These are phyloP conservation scores for Colletotrichum simmondsii DNA, from an alignment of 2,329 filamentous ascomycete genomes.

Conservation along the genomic window DNA sequence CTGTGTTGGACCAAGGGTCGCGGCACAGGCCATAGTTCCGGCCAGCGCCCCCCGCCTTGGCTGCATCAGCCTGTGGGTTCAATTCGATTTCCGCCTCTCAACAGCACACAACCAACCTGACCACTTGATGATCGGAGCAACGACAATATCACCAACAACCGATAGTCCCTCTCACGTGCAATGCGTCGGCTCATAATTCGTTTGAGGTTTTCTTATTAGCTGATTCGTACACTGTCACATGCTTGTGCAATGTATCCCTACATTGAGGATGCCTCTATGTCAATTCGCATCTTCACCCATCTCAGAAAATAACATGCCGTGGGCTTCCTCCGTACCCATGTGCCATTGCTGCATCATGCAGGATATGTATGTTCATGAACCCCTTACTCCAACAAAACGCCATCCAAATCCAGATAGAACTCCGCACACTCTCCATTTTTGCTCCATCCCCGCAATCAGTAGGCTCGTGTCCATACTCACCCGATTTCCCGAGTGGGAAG, in stretches of 20 bases:
- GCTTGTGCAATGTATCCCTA: not conserved
- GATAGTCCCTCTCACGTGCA: too few relatives aligned
- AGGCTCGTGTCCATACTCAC: not conserved
- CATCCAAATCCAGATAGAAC: constrained; percentile 4
- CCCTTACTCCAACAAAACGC: constrained; percentile 11
- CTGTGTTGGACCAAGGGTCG: not conserved
- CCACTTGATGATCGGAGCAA: not conserved
- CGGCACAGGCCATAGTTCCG: not conserved
- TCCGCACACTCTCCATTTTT: constrained; percentile 8
- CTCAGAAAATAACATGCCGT: not conserved
- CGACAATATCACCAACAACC: too few relatives aligned
- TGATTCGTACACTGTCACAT: not conserved
- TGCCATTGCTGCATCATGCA: not conserved
- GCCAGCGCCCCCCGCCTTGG: not conserved
- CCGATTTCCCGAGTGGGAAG: constrained; percentile 18
- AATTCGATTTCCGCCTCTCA: not conserved
- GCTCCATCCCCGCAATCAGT: constrained; percentile 10
- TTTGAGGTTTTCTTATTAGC: not conserved
- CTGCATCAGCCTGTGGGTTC: not conserved
- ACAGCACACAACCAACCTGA: not conserved
- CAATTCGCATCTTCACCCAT: not conserved
- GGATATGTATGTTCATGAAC: not conserved
- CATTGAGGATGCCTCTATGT: not conserved
- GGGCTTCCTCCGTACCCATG: not conserved
- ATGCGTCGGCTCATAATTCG: too few relatives aligned